A percentile compares a stretch with the other conserved stretches of the same genome.
Evolutionary conservation across 2,329 filamentous ascomycete species (phyloP).

Genomic region (Fusarium fujikuroi): DNA sequence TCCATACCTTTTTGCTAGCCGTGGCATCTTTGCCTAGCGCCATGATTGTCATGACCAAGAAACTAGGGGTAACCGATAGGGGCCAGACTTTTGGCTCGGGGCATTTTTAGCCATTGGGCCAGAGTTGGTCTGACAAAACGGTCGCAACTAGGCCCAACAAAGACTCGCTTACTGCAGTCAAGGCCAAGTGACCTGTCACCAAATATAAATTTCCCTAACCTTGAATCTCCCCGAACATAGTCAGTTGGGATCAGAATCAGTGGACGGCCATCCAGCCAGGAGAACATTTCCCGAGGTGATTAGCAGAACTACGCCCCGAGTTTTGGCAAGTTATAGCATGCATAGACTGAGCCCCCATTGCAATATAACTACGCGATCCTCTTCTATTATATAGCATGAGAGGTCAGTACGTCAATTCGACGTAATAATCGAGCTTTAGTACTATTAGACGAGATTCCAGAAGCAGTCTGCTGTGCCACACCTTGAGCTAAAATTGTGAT

Average conservation of each 20-base stretch:
- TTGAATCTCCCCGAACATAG: constrained; percentile 18
- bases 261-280: neutral
- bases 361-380: neutral
- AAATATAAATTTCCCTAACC: constrained; percentile 14
- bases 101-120: constrained; percentile 41
- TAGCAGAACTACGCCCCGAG: neutral
- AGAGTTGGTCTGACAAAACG: constrained; percentile 31
- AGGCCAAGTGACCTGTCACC: constrained; percentile 23
- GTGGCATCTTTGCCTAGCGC: constrained; percentile 11
- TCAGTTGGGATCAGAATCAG: constrained; percentile 13
- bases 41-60: constrained; percentile 27
- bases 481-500: constrained; percentile 12
- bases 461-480: constrained; percentile 32
- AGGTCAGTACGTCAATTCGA: neutral
- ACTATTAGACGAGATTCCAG: constrained; percentile 21
- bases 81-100: constrained; percentile 37
- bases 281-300: neutral
- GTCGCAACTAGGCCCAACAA: constrained; percentile 25
- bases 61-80: constrained; percentile 25
- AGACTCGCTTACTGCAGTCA: constrained; percentile 15
- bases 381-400: neutral
- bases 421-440: neutral
- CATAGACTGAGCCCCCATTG: neutral
- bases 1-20: constrained; percentile 9
- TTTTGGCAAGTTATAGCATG: neutral